phyloP scores from a whole-genome alignment of 148 eudicot genomes.

The Rhododendron ferrugineum region DNA sequence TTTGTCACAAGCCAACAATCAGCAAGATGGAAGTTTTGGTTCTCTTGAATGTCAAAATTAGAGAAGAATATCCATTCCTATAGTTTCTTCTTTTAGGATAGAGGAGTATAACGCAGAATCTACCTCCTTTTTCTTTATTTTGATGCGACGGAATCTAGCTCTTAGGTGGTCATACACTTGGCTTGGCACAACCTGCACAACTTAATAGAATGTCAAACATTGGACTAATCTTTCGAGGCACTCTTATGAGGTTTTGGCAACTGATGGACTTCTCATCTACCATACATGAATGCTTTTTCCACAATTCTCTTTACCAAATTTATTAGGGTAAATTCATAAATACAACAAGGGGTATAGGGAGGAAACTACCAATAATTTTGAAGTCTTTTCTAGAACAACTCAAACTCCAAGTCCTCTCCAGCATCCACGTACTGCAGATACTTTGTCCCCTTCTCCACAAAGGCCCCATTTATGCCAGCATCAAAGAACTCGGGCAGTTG shows the following conservation, averaged over 20 bases:
- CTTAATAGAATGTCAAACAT: neutral
- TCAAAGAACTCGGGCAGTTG: constrained; percentile 38
- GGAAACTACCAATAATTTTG: constrained; percentile 2
- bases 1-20: neutral
- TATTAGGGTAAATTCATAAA: constrained; percentile 8
- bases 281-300: neutral
- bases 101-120: neutral
- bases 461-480: constrained; percentile 20
- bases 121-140: neutral
- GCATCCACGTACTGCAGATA: constrained; percentile 28
- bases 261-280: neutral
- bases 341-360: constrained; percentile 2
- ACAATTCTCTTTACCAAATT: constrained; percentile 2
- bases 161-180: neutral
- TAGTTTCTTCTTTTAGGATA: neutral
- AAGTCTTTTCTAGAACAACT: constrained; percentile 35
- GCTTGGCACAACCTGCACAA: neutral
- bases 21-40: neutral
- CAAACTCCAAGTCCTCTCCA: constrained; percentile 54
- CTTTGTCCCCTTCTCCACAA: constrained; percentile 24
- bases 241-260: neutral
- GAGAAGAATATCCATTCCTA: neutral
- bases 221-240: neutral
- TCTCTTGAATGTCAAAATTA: neutral
- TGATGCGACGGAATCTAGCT: neutral